These are phyloP conservation scores for Xylariaceae sp. DNA, from an alignment of 2,329 filamentous ascomycete genomes.

Conservation along the genomic window DNA sequence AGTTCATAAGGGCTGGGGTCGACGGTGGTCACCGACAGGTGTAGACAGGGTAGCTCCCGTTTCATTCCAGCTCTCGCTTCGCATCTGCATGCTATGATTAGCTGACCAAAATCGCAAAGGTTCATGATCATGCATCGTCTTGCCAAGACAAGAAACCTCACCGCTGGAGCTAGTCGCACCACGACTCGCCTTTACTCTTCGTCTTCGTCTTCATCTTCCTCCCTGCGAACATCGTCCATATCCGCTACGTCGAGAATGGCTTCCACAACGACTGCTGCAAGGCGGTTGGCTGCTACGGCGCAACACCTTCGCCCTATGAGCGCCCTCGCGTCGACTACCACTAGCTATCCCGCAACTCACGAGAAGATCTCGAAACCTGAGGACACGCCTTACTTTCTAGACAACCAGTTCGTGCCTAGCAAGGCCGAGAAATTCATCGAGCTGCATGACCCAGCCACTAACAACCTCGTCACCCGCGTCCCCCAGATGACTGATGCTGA, in stretches of 20 bases:
- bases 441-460: slow-evolving; percentile 82
- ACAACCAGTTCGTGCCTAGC: slow-evolving; percentile 79
- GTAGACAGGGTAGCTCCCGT: slow-evolving; percentile 2
- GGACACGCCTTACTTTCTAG: slow-evolving; percentile 81
- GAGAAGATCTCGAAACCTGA: slow-evolving; percentile 70
- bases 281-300: slow-evolving; percentile 64
- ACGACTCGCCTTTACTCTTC: slow-evolving; percentile 36
- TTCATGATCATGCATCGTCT: slow-evolving; percentile 41
- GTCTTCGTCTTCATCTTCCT: not conserved
- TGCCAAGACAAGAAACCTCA: slow-evolving; percentile 36
- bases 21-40: slow-evolving; percentile 26
- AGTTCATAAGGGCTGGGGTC: slow-evolving; percentile 15
- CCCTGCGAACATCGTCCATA: slow-evolving; percentile 19
- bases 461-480: slow-evolving; percentile 83
- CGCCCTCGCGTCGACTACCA: slow-evolving; percentile 61
- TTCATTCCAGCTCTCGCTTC: not conserved
- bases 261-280: slow-evolving; percentile 49
- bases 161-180: slow-evolving; percentile 35
- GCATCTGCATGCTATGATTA: slow-evolving; percentile 5
- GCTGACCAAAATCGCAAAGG: not conserved
- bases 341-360: slow-evolving; percentile 73
- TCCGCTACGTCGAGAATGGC: slow-evolving; percentile 43
- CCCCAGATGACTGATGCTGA: slow-evolving; percentile 82
- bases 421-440: slow-evolving; percentile 76
- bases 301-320: slow-evolving; percentile 60